phyloP scores from a whole-genome alignment of 331 rosid species.

The Arachis monticola region DNA sequence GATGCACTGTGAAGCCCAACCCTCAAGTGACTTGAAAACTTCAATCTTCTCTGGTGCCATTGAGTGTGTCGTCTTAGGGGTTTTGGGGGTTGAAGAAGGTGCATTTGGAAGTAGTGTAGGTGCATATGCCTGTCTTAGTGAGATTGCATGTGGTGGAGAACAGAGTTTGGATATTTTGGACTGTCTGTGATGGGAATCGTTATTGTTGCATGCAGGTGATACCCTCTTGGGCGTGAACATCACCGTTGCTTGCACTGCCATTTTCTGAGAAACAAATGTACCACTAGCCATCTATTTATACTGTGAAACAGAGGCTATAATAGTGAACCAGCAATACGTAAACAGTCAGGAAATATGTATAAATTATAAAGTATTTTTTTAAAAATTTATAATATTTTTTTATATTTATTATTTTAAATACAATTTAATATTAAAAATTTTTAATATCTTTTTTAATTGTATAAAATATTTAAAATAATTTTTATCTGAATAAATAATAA shows the following conservation, averaged over 20 bases:
- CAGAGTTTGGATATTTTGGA: background rate
- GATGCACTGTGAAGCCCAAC: slow-evolving; percentile 53
- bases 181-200: background rate
- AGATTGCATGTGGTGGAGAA: background rate
- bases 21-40: slow-evolving; percentile 58
- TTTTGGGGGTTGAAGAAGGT: background rate
- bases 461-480: no score
- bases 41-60: slow-evolving; percentile 51
- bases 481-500: no score
- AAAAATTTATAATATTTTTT: no score
- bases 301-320: no score
- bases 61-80: slow-evolving; percentile 39
- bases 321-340: no score
- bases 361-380: no score
- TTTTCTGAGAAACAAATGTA: background rate
- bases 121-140: background rate
- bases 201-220: slow-evolving; percentile 31
- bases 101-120: no score
- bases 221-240: slow-evolving; percentile 11
- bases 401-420: no score
- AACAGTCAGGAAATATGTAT: no score
- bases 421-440: no score
- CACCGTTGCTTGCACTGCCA: slow-evolving; percentile 36
- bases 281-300: background rate
- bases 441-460: no score